Evolutionary conservation across 805 yeast species (phyloP).

Genomic region (Osmozyma mogii): DNA sequence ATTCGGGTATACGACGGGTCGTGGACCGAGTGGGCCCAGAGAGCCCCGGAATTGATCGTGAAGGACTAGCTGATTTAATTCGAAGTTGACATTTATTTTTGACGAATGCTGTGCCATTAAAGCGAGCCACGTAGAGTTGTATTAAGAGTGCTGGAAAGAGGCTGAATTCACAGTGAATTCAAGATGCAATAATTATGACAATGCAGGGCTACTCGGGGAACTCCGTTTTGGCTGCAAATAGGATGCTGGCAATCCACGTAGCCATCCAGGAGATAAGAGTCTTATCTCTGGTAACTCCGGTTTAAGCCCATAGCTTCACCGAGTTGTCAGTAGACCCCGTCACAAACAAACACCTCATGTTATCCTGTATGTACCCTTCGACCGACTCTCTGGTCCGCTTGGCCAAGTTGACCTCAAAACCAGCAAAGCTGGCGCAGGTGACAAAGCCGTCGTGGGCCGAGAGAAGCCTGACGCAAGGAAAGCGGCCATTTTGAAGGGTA

Average conservation of each 20-base stretch:
- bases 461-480: constrained; percentile 40
- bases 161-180: too few relatives aligned
- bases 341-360: constrained; percentile 54
- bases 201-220: too few relatives aligned
- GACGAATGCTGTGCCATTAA: too few relatives aligned
- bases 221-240: too few relatives aligned
- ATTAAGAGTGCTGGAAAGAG: too few relatives aligned
- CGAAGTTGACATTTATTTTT: too few relatives aligned
- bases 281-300: too few relatives aligned
- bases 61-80: too few relatives aligned
- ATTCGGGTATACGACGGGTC: constrained; percentile 63
- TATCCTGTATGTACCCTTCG: constrained; percentile 26
- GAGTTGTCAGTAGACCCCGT: constrained; percentile 58
- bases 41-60: constrained; percentile 55
- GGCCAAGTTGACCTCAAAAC: constrained; percentile 19
- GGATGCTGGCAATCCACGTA: too few relatives aligned
- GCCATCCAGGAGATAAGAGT: too few relatives aligned
- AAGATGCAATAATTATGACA: too few relatives aligned
- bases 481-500: constrained; percentile 32
- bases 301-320: constrained; percentile 46
- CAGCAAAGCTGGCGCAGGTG: constrained; percentile 51
- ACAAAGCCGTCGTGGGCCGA: constrained; percentile 71
- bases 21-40: constrained; percentile 81
- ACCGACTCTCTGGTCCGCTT: constrained; percentile 10
- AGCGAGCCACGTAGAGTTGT: too few relatives aligned